Evolutionary conservation across 2,329 filamentous ascomycete genomes (phyloP).

Genomic region (Elsinoe batatas): DNA sequence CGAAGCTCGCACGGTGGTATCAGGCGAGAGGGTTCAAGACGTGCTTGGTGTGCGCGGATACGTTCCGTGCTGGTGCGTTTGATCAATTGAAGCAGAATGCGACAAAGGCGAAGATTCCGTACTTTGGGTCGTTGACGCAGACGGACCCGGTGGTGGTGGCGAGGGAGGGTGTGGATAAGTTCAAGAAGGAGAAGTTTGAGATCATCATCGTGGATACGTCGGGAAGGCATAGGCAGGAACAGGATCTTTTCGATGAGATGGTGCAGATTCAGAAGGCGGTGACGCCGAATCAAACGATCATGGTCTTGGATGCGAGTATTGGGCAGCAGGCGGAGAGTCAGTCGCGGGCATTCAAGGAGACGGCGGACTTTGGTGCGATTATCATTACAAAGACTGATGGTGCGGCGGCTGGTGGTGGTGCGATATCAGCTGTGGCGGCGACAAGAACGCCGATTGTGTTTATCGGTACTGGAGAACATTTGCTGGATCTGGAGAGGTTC

Average conservation of each 20-base stretch:
- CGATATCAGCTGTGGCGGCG: conserved; percentile 92
- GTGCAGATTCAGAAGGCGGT: conserved; percentile 88
- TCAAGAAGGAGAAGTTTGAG: conserved; percentile 97
- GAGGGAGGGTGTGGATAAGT: conserved; percentile 92
- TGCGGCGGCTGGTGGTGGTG: conserved; percentile 88
- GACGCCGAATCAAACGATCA: conserved; percentile 89
- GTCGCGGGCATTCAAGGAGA: conserved; percentile 92
- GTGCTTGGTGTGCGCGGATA: conserved; percentile 93
- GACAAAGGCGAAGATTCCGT: conserved; percentile 97
- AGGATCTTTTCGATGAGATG: conserved; percentile 95
- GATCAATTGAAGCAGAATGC: conserved; percentile 98
- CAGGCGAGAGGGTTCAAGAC: conserved; percentile 86
- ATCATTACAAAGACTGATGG: conserved; percentile 99
- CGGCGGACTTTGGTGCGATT: conserved; percentile 93
- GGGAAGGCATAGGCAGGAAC: conserved; percentile 87
- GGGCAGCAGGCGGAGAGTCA: conserved; percentile 93
- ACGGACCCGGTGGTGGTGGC: conserved; percentile 92
- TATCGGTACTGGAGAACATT: conserved; percentile 94
- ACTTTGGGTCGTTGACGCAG: conserved; percentile 93
- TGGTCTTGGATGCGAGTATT: conserved; percentile 94
- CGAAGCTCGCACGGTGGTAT: conserved; percentile 91
- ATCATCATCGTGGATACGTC: conserved; percentile 98
- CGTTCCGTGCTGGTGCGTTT: conserved; percentile 95
- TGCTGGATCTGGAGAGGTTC: conserved; percentile 89
- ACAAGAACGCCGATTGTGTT: conserved; percentile 97